A percentile compares a stretch with the other conserved stretches of the same genome.
Conservation (phyloP, 2,329 filamentous ascomycete species). For the Dactylellina cionopaga region DNA sequence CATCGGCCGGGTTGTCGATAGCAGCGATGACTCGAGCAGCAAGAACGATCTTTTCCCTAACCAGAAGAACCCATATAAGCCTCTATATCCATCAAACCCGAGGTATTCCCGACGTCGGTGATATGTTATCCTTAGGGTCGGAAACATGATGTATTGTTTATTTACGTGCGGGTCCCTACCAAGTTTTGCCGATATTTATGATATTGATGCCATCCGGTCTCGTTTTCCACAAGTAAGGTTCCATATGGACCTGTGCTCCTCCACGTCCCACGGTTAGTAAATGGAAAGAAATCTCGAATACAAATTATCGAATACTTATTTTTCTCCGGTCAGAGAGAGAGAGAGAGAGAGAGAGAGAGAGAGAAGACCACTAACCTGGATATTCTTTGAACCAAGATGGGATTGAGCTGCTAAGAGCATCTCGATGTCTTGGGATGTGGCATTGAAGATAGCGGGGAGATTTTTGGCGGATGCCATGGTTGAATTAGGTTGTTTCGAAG, state of each 20-base stretch:
- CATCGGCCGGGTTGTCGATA: slow-evolving; percentile 99
- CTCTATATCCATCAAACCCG: too few species aligned
- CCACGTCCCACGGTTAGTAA: background rate
- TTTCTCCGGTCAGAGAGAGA: too few species aligned
- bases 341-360: background rate
- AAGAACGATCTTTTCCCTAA: slow-evolving; percentile 98
- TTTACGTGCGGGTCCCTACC: slow-evolving; percentile 77
- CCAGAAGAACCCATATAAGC: background rate
- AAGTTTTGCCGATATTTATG: slow-evolving; percentile 99
- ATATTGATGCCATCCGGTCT: slow-evolving; percentile 98
- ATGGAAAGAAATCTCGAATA: too few species aligned
- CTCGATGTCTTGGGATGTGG: slow-evolving; percentile 98
- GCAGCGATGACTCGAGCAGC: slow-evolving; percentile 98
- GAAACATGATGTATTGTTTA: background rate
- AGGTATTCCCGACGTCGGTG: too few species aligned
- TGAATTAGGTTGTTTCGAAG: background rate
- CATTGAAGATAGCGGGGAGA: slow-evolving; percentile 94
- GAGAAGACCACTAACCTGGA: slow-evolving; percentile 69
- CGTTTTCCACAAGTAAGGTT: slow-evolving; percentile 99
- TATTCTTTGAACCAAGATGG: slow-evolving; percentile 98
- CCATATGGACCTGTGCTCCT: slow-evolving; percentile 80
- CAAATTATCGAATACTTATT: too few species aligned
- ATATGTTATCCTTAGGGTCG: too few species aligned
- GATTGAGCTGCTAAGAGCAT: slow-evolving; percentile 96
- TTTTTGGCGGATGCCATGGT: slow-evolving; percentile 72